Conservation (phyloP, 345 rosid genomes). For the Lepidium didymum region DNA sequence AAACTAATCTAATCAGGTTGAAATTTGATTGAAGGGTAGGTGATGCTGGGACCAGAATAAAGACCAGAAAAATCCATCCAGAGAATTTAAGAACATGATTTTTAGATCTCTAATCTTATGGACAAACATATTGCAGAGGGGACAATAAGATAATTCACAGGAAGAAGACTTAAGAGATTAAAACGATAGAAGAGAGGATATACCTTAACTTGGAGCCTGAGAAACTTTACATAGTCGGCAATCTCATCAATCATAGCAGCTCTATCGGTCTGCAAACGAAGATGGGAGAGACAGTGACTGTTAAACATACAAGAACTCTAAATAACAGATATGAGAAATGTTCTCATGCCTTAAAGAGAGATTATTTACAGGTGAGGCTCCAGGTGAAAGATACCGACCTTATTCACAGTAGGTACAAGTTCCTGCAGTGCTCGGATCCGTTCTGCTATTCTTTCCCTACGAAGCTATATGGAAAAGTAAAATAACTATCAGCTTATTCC, state of each 20-base stretch:
- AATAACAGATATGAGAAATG: background rate
- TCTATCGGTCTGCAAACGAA: conserved; percentile 67
- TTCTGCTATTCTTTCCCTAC: conserved; percentile 97
- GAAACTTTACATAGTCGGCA: conserved; percentile 97
- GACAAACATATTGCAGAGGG: conserved; percentile 2
- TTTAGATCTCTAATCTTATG: conserved; percentile 14
- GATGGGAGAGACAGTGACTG: background rate
- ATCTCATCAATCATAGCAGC: conserved; percentile 99
- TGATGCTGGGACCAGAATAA: conserved; percentile 23
- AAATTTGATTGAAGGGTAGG: conserved; percentile 26
- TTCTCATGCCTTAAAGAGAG: background rate
- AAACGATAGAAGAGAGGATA: background rate
- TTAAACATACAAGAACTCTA: background rate
- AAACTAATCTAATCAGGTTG: conserved; percentile 10
- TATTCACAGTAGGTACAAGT: conserved; percentile 95
- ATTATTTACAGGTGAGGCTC: background rate
- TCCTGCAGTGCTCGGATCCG: conserved; percentile 96
- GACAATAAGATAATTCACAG: too few relatives aligned
- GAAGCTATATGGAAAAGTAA: conserved; percentile 61
- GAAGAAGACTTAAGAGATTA: too few relatives aligned
- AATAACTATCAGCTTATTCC: background rate
- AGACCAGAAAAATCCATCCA: conserved; percentile 13
- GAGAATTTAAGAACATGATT: background rate
- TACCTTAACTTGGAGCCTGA: conserved; percentile 99
- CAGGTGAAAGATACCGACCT: conserved; percentile 41